phyloP scores from a whole-genome alignment of 306 rosid genomes.

The Canavalia ensiformis region DNA sequence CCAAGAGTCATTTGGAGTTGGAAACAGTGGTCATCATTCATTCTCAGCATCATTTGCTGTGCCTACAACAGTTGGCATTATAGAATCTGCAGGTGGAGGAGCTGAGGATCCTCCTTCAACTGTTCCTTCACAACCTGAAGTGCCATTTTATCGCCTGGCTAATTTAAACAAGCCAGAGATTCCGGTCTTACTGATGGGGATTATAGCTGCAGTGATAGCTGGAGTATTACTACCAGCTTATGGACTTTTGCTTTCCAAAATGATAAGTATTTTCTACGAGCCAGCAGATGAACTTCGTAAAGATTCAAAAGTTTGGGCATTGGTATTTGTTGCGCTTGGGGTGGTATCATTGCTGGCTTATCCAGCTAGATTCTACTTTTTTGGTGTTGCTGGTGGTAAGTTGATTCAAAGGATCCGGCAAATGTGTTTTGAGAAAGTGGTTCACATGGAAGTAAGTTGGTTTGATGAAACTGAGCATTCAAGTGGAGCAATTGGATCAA shows the following conservation, averaged over 20 bases:
- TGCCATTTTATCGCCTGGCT: slow-evolving; percentile 76
- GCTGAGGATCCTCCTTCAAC: slow-evolving; percentile 46
- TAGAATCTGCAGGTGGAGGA: slow-evolving; percentile 45
- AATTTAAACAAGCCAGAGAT: slow-evolving; percentile 85
- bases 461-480: slow-evolving; percentile 72
- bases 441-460: slow-evolving; percentile 79
- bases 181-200: slow-evolving; percentile 70
- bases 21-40: slow-evolving; percentile 59
- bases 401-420: slow-evolving; percentile 57
- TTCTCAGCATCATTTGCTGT: slow-evolving; percentile 41
- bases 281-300: slow-evolving; percentile 66
- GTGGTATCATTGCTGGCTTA: slow-evolving; percentile 51
- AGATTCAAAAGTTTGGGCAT: slow-evolving; percentile 82
- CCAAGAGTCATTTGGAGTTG: slow-evolving; percentile 58
- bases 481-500: slow-evolving; percentile 66
- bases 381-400: slow-evolving; percentile 67
- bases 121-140: slow-evolving; percentile 54
- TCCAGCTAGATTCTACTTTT: slow-evolving; percentile 63
- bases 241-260: slow-evolving; percentile 67
- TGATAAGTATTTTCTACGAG: slow-evolving; percentile 70
- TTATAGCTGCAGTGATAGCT: slow-evolving; percentile 64
- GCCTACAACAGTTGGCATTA: slow-evolving; percentile 44
- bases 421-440: slow-evolving; percentile 64
- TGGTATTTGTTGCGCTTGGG: slow-evolving; percentile 57
- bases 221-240: slow-evolving; percentile 69